These are phyloP conservation scores for Biscogniauxia marginata DNA, from an alignment of 2,329 filamentous ascomycete genomes.

Conservation along the genomic window DNA sequence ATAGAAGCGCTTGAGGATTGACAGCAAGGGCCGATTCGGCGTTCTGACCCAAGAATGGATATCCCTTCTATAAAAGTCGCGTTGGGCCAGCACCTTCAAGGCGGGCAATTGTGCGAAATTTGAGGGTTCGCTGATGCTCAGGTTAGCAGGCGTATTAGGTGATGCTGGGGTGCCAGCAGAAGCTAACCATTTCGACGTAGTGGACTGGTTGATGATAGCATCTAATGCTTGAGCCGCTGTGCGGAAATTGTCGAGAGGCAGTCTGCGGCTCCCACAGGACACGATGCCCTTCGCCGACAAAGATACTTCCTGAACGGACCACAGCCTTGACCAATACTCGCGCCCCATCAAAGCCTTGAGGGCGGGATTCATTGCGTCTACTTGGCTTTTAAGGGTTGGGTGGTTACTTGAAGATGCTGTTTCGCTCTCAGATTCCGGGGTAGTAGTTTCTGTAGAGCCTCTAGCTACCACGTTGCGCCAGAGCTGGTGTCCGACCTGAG, in stretches of 20 bases:
- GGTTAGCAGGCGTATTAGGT: background rate
- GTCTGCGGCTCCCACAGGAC: conserved; percentile 16
- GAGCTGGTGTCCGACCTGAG: conserved; percentile 9
- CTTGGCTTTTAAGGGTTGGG: conserved; percentile 12
- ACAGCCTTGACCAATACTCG: conserved; percentile 21
- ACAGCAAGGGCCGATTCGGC: conserved; percentile 15
- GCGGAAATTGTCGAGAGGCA: conserved; percentile 19
- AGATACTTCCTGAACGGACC: conserved; percentile 21
- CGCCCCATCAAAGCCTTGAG: conserved; percentile 22
- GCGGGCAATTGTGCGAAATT: conserved; percentile 17
- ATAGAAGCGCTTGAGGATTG: conserved; percentile 15
- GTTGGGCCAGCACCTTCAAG: conserved; percentile 12
- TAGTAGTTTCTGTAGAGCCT: conserved; percentile 11
- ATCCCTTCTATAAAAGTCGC: conserved; percentile 12
- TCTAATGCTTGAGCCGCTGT: conserved; percentile 20
- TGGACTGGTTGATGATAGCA: conserved; percentile 23
- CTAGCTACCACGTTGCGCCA: background rate
- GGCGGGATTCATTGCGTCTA: conserved; percentile 16
- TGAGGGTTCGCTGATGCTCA: conserved; percentile 19
- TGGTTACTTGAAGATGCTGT: background rate
- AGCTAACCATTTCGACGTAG: conserved; percentile 23
- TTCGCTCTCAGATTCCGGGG: background rate
- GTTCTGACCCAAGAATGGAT: conserved; percentile 4
- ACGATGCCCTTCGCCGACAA: conserved; percentile 16
- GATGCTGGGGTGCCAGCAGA: conserved; percentile 8